phyloP scores from a whole-genome alignment of 2,329 filamentous ascomycete species.

The Phialophora verrucosa region DNA sequence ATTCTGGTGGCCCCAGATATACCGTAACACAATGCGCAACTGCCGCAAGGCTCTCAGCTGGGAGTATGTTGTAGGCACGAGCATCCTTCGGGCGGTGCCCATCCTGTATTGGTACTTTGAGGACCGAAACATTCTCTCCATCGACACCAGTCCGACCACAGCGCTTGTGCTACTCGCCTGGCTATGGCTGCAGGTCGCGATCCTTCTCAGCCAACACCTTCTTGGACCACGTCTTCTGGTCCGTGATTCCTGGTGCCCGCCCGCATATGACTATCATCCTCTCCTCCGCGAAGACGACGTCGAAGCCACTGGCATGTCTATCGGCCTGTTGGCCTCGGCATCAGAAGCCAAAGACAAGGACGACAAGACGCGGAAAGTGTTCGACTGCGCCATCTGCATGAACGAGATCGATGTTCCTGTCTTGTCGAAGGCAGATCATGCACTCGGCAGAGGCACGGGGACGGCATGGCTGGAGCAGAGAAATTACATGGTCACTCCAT shows the following conservation, averaged over 20 bases:
- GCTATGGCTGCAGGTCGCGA: slow-evolving; percentile 84
- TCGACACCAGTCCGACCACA: slow-evolving; percentile 68
- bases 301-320: slow-evolving; percentile 76
- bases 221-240: slow-evolving; percentile 88
- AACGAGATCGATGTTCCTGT: slow-evolving; percentile 90
- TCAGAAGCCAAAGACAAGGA: slow-evolving; percentile 44
- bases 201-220: slow-evolving; percentile 80
- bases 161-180: slow-evolving; percentile 72
- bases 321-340: slow-evolving; percentile 68
- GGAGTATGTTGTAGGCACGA: slow-evolving; percentile 88
- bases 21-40: slow-evolving; percentile 87
- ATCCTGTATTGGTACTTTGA: slow-evolving; percentile 85
- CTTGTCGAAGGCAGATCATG: slow-evolving; percentile 58
- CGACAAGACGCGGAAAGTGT: slow-evolving; percentile 63
- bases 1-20: slow-evolving; percentile 90
- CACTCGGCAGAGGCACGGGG: slow-evolving; percentile 46
- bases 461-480: slow-evolving; percentile 73
- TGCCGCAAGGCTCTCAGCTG: slow-evolving; percentile 89
- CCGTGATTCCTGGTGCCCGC: slow-evolving; percentile 68
- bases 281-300: slow-evolving; percentile 76
- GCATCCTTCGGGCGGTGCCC: slow-evolving; percentile 75
- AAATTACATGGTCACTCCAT: slow-evolving; percentile 96
- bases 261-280: slow-evolving; percentile 89
- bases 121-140: slow-evolving; percentile 79
- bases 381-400: slow-evolving; percentile 95